Conservation (phyloP, 2,329 filamentous ascomycete species). For the Coniochaeta hoffmannii region DNA sequence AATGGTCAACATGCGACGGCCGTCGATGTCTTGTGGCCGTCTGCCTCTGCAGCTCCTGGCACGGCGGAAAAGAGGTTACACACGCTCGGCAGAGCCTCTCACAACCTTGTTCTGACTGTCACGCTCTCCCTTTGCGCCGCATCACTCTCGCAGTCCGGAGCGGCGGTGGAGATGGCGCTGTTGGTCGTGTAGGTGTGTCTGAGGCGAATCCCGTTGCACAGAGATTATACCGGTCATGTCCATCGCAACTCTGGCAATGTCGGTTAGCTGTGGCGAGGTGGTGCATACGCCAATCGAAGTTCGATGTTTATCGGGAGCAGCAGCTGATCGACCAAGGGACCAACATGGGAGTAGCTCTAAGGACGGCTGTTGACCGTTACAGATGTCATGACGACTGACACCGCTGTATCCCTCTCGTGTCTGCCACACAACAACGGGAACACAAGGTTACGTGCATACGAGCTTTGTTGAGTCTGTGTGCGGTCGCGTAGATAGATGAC, state of each 20-base stretch:
- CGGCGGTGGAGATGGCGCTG: not conserved
- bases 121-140: not conserved
- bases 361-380: not conserved
- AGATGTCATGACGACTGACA: not conserved
- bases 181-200: not conserved
- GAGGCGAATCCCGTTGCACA: not conserved
- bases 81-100: not conserved
- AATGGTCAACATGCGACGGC: not conserved
- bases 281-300: not conserved
- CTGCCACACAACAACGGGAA: not conserved
- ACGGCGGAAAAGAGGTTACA: not conserved
- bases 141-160: not conserved
- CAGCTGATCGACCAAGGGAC: not conserved
- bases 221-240: not conserved
- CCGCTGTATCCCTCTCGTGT: not conserved
- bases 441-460: constrained; percentile 1
- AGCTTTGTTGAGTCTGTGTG: not conserved
- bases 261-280: not conserved
- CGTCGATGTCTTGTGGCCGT: not conserved
- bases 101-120: not conserved
- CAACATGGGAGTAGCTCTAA: not conserved
- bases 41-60: not conserved
- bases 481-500: not conserved
- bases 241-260: not conserved
- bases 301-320: not conserved